These are phyloP conservation scores for Physaria fendleri DNA, from an alignment of 345 rosid genomes.

Conservation along the genomic window DNA sequence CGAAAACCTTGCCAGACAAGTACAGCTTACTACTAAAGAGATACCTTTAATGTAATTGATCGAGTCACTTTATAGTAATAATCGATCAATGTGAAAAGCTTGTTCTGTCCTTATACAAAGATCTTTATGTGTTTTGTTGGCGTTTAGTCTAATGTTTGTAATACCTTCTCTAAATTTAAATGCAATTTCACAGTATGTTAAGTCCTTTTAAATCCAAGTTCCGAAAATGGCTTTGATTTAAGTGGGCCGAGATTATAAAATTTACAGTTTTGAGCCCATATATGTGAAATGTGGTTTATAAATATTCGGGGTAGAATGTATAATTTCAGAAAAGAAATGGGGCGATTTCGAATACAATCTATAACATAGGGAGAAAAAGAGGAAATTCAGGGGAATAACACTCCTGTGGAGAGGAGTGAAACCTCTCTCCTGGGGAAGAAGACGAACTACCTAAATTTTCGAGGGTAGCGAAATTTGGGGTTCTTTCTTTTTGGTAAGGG, in stretches of 20 bases:
- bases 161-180: not conserved
- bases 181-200: not conserved
- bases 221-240: not conserved
- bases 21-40: conserved; percentile 21
- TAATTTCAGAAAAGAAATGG: not conserved
- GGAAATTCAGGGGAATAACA: not conserved
- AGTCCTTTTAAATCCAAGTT: too few species aligned
- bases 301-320: not conserved
- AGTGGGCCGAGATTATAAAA: conserved; percentile 2
- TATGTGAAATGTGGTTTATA: too few species aligned
- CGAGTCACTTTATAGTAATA: not conserved
- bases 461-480: not conserved
- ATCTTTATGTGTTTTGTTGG: not conserved
- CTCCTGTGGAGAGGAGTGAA: conserved; percentile 20
- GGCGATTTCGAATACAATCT: not conserved
- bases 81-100: not conserved
- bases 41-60: not conserved
- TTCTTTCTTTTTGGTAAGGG: not conserved
- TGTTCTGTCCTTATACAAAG: not conserved
- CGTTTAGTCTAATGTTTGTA: conserved; percentile 1
- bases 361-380: conserved; percentile 7
- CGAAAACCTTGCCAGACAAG: conserved; percentile 58
- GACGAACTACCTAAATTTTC: conserved; percentile 1
- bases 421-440: conserved; percentile 20
- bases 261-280: not conserved